Conservation (phyloP, 495 filamentous ascomycete genomes). For the Lophium mytilinum region DNA sequence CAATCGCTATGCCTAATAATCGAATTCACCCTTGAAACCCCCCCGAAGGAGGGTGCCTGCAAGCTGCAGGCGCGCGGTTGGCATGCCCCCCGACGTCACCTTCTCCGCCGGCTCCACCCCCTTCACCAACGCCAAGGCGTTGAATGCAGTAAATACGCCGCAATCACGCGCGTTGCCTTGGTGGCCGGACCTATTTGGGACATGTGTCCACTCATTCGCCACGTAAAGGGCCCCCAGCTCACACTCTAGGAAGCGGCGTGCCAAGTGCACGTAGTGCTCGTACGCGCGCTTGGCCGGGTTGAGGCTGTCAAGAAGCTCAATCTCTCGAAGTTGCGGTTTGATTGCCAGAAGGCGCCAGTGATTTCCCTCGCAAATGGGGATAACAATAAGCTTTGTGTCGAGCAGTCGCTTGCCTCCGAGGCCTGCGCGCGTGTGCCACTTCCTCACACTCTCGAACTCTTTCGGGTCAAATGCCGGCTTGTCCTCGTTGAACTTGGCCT, state of each 20-base stretch:
- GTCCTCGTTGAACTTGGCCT: constrained; percentile 20
- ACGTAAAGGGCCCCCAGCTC: constrained; percentile 51
- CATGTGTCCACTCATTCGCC: constrained; percentile 52
- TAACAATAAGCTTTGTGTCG: constrained; percentile 51
- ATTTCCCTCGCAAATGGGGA: constrained; percentile 46
- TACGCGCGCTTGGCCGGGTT: constrained; percentile 22
- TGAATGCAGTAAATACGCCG: constrained; percentile 54
- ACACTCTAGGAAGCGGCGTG: constrained; percentile 49
- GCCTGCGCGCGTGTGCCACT: constrained; percentile 50
- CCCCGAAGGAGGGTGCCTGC: constrained; percentile 24
- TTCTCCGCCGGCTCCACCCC: constrained; percentile 10
- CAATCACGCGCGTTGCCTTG: constrained; percentile 74
- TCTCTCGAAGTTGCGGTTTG: constrained; percentile 50
- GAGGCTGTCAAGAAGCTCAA: constrained; percentile 73
- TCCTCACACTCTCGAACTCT: constrained; percentile 30
- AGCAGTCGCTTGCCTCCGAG: constrained; percentile 47
- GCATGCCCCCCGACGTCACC: constrained; percentile 14
- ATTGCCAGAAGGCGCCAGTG: constrained; percentile 68
- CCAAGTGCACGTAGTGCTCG: constrained; percentile 30
- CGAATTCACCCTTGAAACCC: constrained; percentile 13
- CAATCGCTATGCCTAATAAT: neutral
- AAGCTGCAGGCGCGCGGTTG: constrained; percentile 18
- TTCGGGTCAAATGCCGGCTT: constrained; percentile 26
- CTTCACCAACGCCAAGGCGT: constrained; percentile 24
- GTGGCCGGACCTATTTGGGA: constrained; percentile 38